phyloP scores from a whole-genome alignment of 2,329 filamentous ascomycete genomes.

The Arthrobotrys conoides region DNA sequence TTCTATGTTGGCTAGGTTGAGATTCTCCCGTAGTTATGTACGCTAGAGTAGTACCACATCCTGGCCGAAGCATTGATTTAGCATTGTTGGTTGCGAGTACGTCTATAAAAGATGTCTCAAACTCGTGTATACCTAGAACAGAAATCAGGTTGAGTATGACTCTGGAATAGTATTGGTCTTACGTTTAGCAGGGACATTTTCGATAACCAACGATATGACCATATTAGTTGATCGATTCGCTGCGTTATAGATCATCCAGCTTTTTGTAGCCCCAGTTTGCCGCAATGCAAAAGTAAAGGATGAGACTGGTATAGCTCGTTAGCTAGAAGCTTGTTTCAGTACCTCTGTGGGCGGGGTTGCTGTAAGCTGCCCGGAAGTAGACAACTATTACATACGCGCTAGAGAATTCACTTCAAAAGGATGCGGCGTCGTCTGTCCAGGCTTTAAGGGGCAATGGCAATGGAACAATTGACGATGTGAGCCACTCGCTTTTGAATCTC shows the following conservation, averaged over 20 bases:
- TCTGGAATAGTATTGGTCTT: neutral
- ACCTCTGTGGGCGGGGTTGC: too few species aligned
- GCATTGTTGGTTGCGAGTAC: constrained; percentile 13
- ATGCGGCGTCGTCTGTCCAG: neutral
- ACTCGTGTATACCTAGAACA: constrained; percentile 25
- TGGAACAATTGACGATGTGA: neutral
- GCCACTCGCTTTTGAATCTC: neutral
- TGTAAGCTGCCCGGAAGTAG: too few species aligned
- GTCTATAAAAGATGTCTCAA: constrained; percentile 36
- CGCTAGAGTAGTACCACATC: constrained; percentile 28
- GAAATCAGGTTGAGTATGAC: neutral
- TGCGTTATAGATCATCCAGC: constrained; percentile 44
- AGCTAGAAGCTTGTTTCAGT: too few species aligned
- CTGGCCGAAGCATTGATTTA: constrained; percentile 11
- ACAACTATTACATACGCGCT: constrained; percentile 9
- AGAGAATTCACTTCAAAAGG: neutral
- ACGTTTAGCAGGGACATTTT: constrained; percentile 11
- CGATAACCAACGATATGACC: constrained; percentile 10
- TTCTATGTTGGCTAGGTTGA: neutral
- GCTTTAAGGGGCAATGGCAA: constrained; percentile 8
- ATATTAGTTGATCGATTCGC: constrained; percentile 19
- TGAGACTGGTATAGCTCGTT: neutral
- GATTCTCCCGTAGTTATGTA: constrained; percentile 2
- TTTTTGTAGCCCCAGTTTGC: neutral
- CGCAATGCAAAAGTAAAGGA: constrained; percentile 24